Conservation (phyloP, 2,329 filamentous ascomycete genomes). For the Fusarium sp. region DNA sequence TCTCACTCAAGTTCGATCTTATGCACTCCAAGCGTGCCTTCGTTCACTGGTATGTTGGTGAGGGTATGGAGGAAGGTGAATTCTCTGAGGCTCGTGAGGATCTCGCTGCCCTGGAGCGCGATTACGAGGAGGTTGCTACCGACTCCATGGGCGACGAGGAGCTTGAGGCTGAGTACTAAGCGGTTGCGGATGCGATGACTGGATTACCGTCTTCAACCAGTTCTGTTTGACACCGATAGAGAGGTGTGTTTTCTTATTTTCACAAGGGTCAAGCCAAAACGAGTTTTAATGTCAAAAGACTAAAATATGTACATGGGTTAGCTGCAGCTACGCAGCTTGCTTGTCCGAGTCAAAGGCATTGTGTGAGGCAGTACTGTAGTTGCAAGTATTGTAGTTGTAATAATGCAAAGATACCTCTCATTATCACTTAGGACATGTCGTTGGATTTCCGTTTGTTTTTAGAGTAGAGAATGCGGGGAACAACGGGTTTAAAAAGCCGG, state of each 20-base stretch:
- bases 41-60: slow-evolving; percentile 99
- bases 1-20: slow-evolving; percentile 98
- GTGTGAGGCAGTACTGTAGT: slow-evolving; percentile 31
- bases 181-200: slow-evolving; percentile 42
- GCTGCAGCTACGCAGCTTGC: slow-evolving; percentile 19
- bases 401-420: slow-evolving; percentile 35
- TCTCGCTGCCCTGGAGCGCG: slow-evolving; percentile 95
- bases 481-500: slow-evolving; percentile 12
- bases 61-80: slow-evolving; percentile 99
- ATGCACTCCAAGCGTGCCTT: slow-evolving; percentile 99
- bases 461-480: slow-evolving; percentile 28
- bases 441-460: background rate
- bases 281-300: slow-evolving; percentile 56
- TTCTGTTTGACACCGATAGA: slow-evolving; percentile 50
- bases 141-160: slow-evolving; percentile 93
- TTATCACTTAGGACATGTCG: background rate
- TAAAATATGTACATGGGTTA: slow-evolving; percentile 52
- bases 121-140: slow-evolving; percentile 98
- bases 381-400: slow-evolving; percentile 41
- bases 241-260: slow-evolving; percentile 58
- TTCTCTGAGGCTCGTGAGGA: slow-evolving; percentile 99
- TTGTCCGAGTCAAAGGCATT: slow-evolving; percentile 31
- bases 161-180: slow-evolving; percentile 91
- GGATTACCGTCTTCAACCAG: slow-evolving; percentile 45
- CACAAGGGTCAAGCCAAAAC: slow-evolving; percentile 52